Evolutionary conservation across 176 grass and related monocot genomes (phyloP).

Genomic region (Urochloa ruziziensis): DNA sequence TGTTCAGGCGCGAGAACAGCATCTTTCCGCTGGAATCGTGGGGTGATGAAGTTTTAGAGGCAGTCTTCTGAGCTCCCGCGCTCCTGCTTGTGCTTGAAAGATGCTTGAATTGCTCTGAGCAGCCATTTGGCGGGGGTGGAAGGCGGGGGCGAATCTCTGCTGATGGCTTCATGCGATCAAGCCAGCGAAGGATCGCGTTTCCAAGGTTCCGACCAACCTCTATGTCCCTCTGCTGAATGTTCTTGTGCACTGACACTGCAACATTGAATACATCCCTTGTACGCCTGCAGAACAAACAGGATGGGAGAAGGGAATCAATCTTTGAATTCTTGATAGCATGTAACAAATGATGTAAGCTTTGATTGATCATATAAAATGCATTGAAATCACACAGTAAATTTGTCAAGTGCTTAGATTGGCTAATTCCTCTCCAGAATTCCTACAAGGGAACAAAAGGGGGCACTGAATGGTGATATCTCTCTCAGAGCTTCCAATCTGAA

Average conservation of each 20-base stretch:
- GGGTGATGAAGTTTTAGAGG: constrained; percentile 32
- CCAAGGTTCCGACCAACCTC: constrained; percentile 82
- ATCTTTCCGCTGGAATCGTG: constrained; percentile 54
- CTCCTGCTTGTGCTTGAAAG: constrained; percentile 28
- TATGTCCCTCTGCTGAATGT: constrained; percentile 88
- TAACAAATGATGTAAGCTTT: not conserved
- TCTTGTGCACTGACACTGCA: constrained; percentile 87
- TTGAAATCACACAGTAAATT: too few relatives aligned
- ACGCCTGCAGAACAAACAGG: constrained; percentile 47
- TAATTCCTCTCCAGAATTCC: not conserved
- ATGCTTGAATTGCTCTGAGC: constrained; percentile 26
- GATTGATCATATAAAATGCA: not conserved
- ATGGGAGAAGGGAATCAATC: not conserved
- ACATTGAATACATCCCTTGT: constrained; percentile 66
- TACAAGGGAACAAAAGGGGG: not conserved
- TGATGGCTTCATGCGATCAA: constrained; percentile 93
- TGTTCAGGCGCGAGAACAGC: constrained; percentile 66
- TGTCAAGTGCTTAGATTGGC: too few relatives aligned
- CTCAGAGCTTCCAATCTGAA: not conserved
- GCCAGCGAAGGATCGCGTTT: constrained; percentile 74
- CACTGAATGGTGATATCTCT: too few relatives aligned
- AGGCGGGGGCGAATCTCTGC: constrained; percentile 78
- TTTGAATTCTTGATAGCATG: not conserved
- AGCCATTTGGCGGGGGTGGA: constrained; percentile 17
- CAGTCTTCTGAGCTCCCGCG: constrained; percentile 42